These are phyloP conservation scores for Cladosporium oxysporum DNA, from an alignment of 2,329 filamentous ascomycete genomes.

Conservation along the genomic window DNA sequence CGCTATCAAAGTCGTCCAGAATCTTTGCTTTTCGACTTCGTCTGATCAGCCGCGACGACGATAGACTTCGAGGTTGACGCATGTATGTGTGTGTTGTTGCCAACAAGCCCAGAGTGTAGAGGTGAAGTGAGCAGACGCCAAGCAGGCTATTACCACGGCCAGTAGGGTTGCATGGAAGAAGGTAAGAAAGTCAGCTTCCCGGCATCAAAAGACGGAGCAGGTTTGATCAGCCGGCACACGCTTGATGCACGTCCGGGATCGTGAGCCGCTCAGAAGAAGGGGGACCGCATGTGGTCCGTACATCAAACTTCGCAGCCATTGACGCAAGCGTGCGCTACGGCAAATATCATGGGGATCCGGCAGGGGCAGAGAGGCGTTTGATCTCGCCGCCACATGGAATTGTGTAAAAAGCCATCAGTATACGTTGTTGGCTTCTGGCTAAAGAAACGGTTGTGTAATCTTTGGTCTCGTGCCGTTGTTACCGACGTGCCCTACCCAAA, in stretches of 20 bases:
- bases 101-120: not conserved
- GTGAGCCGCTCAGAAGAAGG: not conserved
- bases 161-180: not conserved
- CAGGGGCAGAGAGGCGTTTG: not conserved
- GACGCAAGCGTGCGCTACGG: slow-evolving; percentile 13
- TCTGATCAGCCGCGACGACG: not conserved
- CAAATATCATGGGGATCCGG: slow-evolving; percentile 12
- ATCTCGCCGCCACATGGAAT: not conserved
- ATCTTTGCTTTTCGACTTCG: not conserved
- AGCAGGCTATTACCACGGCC: not conserved
- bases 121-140: slow-evolving; percentile 10
- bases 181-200: not conserved
- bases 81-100: not conserved
- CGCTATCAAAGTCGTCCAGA: not conserved
- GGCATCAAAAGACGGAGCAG: not conserved
- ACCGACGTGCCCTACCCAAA: not conserved
- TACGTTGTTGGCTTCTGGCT: not conserved
- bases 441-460: not conserved
- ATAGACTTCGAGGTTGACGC: not conserved
- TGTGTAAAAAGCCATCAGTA: not conserved
- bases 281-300: not conserved
- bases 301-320: not conserved
- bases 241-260: not conserved
- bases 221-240: slow-evolving; percentile 5
- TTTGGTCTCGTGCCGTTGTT: not conserved